Base-by-base conservation (phyloP, 2,329 filamentous ascomycete species). In the Geosmithia putterillii region DNA sequence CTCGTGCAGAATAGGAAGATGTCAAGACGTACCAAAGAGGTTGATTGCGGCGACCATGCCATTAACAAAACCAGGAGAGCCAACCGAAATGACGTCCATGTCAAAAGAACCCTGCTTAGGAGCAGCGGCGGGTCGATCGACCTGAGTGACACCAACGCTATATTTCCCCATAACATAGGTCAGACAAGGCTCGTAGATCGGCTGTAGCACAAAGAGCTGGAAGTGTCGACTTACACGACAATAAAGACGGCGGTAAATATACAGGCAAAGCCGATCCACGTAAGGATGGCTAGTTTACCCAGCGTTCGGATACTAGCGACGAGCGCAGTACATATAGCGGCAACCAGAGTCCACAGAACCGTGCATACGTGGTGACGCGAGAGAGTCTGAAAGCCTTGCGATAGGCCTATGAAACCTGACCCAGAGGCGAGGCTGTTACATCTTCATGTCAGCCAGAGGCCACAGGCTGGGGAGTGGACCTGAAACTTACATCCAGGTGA, bases 221-320 rank as follows among this genome's bases (percentile, higher is more conserved):
- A 21, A 19, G n/a, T 32, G 18, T 7, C 19, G n/a, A 49, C 54
- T 44, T 45, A 54, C 53, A 56, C 54, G 15, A 57, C 52, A 37
- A 56, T 50, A 39, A 57, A 56, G 6, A 56, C 51, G 8, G 52
- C 46, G 7, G 48, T 52, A 20, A 58, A 49, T 21, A 57, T 52
- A n/a, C 48, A 52, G 1, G 45, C 40, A 18, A 58, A 52, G 8
- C 55, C 55, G 12, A 55, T 38, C 55, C 56, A 59, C 7, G 54
- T 54, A 3, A 59, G 47, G 48, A 55, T 57, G 8, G 50, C 53
- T 12, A 59, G 45, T 17, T 50, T 52, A 7, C 52, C 52, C 10
- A 59, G 48, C 0, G 54, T 58, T 18, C 47, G 54, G 23, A 58
- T 52, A 41, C 53, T 57, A 2, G 57, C 56, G 10, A 60, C 45